phyloP scores from a whole-genome alignment of 805 yeast species.

The Starmera pachycereana region DNA sequence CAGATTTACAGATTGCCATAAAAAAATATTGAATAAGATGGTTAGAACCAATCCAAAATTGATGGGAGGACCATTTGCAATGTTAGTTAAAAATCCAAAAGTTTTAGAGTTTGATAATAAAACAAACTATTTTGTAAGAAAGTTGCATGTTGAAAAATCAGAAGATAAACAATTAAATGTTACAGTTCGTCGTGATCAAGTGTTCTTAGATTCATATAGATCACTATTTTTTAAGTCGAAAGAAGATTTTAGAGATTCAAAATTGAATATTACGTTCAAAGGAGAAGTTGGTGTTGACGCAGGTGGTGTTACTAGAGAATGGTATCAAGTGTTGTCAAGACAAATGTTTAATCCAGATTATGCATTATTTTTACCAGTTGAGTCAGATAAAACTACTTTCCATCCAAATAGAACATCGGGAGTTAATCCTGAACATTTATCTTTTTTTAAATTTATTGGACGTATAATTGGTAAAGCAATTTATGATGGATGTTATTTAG shows the following conservation, averaged over 20 bases:
- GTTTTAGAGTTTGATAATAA: slow-evolving; percentile 94
- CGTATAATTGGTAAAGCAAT: slow-evolving; percentile 91
- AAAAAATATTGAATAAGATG: slow-evolving; percentile 82
- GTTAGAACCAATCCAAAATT: slow-evolving; percentile 83
- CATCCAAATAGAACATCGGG: slow-evolving; percentile 91
- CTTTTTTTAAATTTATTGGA: slow-evolving; percentile 92
- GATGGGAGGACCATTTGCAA: slow-evolving; percentile 92
- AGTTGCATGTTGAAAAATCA: slow-evolving; percentile 41
- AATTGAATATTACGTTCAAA: slow-evolving; percentile 70
- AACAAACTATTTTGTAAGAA: slow-evolving; percentile 70
- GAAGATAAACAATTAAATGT: slow-evolving; percentile 43
- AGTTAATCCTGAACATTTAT: slow-evolving; percentile 86
- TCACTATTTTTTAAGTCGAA: slow-evolving; percentile 69
- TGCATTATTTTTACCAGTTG: slow-evolving; percentile 84
- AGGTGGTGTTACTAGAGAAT: slow-evolving; percentile 95
- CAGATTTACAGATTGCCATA: slow-evolving; percentile 81
- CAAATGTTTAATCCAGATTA: slow-evolving; percentile 96
- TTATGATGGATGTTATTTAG: slow-evolving; percentile 73
- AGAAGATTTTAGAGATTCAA: slow-evolving; percentile 62
- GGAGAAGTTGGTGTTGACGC: slow-evolving; percentile 98
- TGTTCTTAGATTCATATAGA: slow-evolving; percentile 83
- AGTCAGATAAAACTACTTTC: slow-evolving; percentile 86
- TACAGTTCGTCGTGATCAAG: slow-evolving; percentile 77
- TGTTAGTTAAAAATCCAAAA: slow-evolving; percentile 78
- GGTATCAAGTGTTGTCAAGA: slow-evolving; percentile 90